Base-by-base conservation (phyloP, 257 asterid species). In the Solanum raphanifolium region DNA sequence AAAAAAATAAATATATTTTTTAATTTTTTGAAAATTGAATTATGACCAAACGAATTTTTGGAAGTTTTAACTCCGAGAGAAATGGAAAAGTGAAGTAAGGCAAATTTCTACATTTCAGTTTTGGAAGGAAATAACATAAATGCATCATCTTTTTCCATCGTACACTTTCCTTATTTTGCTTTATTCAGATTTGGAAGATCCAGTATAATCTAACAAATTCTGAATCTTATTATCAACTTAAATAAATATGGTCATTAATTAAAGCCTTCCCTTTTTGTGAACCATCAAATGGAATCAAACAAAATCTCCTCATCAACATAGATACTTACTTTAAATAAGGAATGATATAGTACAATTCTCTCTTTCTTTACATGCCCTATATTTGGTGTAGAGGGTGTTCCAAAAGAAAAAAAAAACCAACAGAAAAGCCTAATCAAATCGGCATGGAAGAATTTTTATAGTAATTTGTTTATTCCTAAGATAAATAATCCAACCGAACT, bases 231-330 rank as follows among this genome's bases (percentile, higher is more conserved):
- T 78, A 78, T 78, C 36, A 7, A 41, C 25, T 15, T 78, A n/a
- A 41, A 23, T 79, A 43, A 79, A 79, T 79, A 79, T 79, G 38
- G 23, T 9, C 13, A 25, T 43, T 43, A 79, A 16, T 43, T 79
- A 25, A 43, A 79, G 25, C 38, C 25, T 29, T 43, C 29, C 65
- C 38, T 25, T 15, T 25, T 79, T 43, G 84, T 43, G 31, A 43
- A 27, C 23, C 62, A 13, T n/a, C 15, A 78, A 13, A 78, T 78
- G n/a, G 65, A 25, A 41, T 25, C 38, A 79, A 79, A 79, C 38
- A 79, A 41, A 78, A 79, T 79, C 84, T 27, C 31, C 84, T 79
- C 38, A 79, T 27, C 65, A 78, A 25, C 65, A 79, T 41, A 78
- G 9, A 39, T 76, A 38, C 55, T n/a, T 76, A 38, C 55, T 39